phyloP scores from a whole-genome alignment of 768 basidiomycete species.

The Termitomyces sp. region DNA sequence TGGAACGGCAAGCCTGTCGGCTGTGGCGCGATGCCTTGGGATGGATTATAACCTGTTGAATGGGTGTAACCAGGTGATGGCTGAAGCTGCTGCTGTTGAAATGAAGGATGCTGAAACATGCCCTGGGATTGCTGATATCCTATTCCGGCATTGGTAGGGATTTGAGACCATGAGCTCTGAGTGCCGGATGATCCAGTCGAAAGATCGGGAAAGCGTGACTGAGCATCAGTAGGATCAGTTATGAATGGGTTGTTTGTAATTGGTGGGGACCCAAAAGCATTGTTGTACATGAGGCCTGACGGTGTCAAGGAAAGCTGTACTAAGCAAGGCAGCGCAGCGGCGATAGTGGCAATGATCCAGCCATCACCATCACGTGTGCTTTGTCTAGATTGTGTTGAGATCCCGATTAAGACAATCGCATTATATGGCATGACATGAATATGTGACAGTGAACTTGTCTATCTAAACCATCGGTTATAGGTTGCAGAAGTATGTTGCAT shows the following conservation, averaged over 20 bases:
- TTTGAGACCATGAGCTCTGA: conserved; percentile 38
- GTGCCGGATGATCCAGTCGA: conserved; percentile 24
- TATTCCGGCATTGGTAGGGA: conserved; percentile 14
- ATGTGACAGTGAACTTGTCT: neutral
- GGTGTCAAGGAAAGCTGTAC: conserved; percentile 1
- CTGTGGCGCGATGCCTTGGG: conserved; percentile 20
- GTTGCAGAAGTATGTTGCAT: neutral
- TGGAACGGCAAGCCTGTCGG: conserved; percentile 34
- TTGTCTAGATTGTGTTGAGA: neutral
- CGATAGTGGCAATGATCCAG: neutral
- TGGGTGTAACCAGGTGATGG: conserved; percentile 19
- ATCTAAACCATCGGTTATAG: conserved; percentile 7
- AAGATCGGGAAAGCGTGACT: conserved; percentile 66
- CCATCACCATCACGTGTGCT: conserved; percentile 14
- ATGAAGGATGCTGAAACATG: conserved; percentile 27
- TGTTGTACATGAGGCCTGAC: conserved; percentile 36
- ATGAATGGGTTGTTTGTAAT: conserved; percentile 70
- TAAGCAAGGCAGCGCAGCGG: neutral
- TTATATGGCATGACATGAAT: neutral
- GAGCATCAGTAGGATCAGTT: conserved; percentile 43
- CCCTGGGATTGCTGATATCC: conserved; percentile 33
- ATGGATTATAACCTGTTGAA: conserved; percentile 11
- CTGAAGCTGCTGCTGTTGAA: conserved; percentile 33
- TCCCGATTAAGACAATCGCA: no score
- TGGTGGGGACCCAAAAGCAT: conserved; percentile 36